These are phyloP conservation scores for Sporothrix pallida DNA, from an alignment of 2,329 filamentous ascomycete genomes.

Conservation along the genomic window DNA sequence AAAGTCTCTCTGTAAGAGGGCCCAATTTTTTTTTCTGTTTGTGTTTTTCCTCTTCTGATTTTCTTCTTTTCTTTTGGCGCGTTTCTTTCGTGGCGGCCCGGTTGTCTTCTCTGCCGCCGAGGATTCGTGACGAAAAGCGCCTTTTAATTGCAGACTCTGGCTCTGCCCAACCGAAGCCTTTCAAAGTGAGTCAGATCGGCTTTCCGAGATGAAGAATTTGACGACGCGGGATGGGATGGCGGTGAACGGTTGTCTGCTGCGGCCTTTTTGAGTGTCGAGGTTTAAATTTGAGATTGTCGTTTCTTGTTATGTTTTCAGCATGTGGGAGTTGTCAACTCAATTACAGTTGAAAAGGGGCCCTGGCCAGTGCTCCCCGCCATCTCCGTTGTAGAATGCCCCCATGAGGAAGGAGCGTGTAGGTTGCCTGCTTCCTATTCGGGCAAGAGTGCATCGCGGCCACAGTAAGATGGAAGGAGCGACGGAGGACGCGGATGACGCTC, in stretches of 20 bases:
- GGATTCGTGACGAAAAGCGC: conserved; percentile 24
- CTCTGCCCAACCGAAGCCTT: neutral
- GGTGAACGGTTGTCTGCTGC: too few relatives aligned
- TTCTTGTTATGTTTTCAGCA: neutral
- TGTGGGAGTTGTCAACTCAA: conserved; percentile 17
- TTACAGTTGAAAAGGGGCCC: conserved; percentile 11
- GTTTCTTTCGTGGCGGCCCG: neutral
- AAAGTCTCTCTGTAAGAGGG: neutral
- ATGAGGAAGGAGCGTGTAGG: conserved; percentile 29
- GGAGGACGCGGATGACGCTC: conserved; percentile 2
- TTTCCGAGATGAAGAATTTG: neutral
- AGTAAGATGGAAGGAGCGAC: conserved; percentile 20
- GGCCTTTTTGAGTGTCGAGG: neutral
- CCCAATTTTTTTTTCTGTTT: neutral
- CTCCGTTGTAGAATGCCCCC: conserved; percentile 1
- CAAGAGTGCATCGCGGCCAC: conserved; percentile 10
- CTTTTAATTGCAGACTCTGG: conserved; percentile 15
- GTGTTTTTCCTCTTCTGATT: conserved; percentile 16
- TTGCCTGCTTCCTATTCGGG: conserved; percentile 33
- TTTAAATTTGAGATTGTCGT: neutral
- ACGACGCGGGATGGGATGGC: neutral
- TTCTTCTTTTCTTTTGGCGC: neutral
- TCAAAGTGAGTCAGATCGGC: conserved; percentile 20
- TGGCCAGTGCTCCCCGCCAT: neutral
- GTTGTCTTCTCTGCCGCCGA: neutral